Conservation (phyloP, 2,329 filamentous ascomycete genomes). For the Curvularia sp. region DNA sequence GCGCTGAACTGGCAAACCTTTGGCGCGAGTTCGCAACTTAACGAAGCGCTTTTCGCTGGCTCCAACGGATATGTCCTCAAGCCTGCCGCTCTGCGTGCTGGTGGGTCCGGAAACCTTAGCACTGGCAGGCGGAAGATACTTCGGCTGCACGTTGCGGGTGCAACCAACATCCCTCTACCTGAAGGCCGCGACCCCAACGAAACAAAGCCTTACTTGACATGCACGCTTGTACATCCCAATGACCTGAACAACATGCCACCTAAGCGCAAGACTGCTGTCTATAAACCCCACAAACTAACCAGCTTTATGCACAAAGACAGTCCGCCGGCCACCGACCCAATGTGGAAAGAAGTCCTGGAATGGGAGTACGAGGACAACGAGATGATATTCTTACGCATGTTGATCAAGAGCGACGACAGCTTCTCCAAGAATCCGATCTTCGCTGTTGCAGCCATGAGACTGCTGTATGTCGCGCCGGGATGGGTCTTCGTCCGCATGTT, state of each 20-base stretch:
- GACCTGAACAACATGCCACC: conserved; percentile 57
- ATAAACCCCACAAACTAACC: conserved; percentile 66
- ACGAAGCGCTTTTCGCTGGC: conserved; percentile 71
- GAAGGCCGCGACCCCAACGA: conserved; percentile 56
- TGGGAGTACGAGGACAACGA: conserved; percentile 75
- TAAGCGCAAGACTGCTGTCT: conserved; percentile 69
- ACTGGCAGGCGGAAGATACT: conserved; percentile 60
- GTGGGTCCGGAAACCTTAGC: conserved; percentile 61
- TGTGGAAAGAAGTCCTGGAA: conserved; percentile 71
- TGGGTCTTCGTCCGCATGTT: conserved; percentile 72
- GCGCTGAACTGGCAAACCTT: conserved; percentile 76
- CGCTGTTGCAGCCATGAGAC: conserved; percentile 66
- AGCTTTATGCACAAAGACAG: conserved; percentile 66
- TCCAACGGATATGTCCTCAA: conserved; percentile 72
- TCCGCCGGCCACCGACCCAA: conserved; percentile 65
- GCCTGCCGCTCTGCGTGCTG: conserved; percentile 64
- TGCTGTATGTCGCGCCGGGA: conserved; percentile 63
- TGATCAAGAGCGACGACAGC: conserved; percentile 72
- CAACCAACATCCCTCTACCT: conserved; percentile 66
- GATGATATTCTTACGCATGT: conserved; percentile 67
- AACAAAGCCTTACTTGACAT: conserved; percentile 70
- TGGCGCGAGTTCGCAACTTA: conserved; percentile 70
- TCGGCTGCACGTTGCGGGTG: conserved; percentile 67
- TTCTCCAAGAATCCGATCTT: conserved; percentile 69
- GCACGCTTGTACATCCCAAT: conserved; percentile 67